A percentile compares a stretch with the other conserved stretches of the same genome.
Conservation (phyloP, 148 eudicot species). For the Rhododendron mucronatum region DNA sequence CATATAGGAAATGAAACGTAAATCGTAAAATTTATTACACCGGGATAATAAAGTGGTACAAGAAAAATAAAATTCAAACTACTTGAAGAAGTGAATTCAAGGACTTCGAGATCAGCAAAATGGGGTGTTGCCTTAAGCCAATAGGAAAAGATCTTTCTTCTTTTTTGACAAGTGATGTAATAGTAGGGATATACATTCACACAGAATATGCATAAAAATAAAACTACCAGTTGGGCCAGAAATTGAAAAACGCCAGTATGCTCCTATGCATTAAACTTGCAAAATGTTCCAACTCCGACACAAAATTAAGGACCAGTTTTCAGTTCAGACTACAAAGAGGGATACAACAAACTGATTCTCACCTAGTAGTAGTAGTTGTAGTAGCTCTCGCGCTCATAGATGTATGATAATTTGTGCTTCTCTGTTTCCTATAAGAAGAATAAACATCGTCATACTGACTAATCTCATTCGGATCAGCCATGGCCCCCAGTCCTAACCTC, state of each 20-base stretch:
- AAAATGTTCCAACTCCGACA: background rate
- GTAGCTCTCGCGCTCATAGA: conserved; percentile 84
- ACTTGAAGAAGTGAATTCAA: no score
- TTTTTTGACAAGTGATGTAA: background rate
- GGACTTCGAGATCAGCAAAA: background rate
- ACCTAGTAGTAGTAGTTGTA: conserved; percentile 36
- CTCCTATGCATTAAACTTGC: background rate
- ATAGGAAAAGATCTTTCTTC: background rate
- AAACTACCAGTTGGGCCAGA: background rate
- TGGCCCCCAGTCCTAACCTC: conserved; percentile 84
- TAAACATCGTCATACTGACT: conserved; percentile 97
- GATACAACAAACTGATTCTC: background rate
- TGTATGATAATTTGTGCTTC: conserved; percentile 79
- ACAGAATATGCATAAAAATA: background rate
- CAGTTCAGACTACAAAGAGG: background rate
- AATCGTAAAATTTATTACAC: no score
- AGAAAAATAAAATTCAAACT: no score
- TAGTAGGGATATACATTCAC: background rate
- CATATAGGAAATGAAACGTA: no score
- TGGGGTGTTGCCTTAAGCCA: background rate
- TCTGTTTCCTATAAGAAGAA: conserved; percentile 75
- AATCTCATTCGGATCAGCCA: conserved; percentile 59
- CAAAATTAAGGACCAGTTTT: background rate
- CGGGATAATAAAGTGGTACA: no score
- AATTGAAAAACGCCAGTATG: background rate